Percentiles rank a stretch among this genome's conserved stretches.
These are phyloP conservation scores for Fusarium sublunatum DNA, from an alignment of 2,329 filamentous ascomycete genomes.

Conservation along the genomic window DNA sequence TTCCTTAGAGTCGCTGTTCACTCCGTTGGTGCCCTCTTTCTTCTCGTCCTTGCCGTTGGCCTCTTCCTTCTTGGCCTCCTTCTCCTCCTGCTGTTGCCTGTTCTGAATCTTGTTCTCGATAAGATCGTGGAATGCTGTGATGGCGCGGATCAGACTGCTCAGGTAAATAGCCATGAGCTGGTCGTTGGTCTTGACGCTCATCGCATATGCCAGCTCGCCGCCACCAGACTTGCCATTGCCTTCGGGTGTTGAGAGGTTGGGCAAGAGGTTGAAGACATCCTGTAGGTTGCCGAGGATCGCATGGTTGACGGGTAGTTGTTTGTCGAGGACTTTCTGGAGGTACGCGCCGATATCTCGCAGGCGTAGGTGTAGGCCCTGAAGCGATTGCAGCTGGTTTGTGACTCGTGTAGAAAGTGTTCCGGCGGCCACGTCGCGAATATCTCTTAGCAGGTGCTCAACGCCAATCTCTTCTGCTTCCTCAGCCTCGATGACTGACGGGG, in stretches of 20 bases:
- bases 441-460: constrained; percentile 95
- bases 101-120: constrained; percentile 99
- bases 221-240: constrained; percentile 73
- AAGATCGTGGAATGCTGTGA: constrained; percentile 98
- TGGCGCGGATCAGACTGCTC: constrained; percentile 91
- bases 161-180: constrained; percentile 99
- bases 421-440: constrained; percentile 97
- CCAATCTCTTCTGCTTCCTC: constrained; percentile 99
- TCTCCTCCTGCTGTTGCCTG: constrained; percentile 94
- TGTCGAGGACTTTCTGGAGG: constrained; percentile 93
- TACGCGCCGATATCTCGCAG: constrained; percentile 96
- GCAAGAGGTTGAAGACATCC: constrained; percentile 98
- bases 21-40: constrained; percentile 61
- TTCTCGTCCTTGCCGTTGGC: constrained; percentile 68
- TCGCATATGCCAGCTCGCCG: constrained; percentile 90
- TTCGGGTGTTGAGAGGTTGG: constrained; percentile 90
- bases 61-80: constrained; percentile 86
- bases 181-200: constrained; percentile 99
- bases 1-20: constrained; percentile 63
- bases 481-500: constrained; percentile 96
- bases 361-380: constrained; percentile 94
- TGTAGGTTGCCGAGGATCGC: constrained; percentile 98
- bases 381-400: constrained; percentile 95
- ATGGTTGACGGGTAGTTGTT: constrained; percentile 94
- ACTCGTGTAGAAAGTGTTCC: constrained; percentile 96